Evolutionary conservation across 331 rosid species (phyloP).

Genomic region (Cydonia oblonga): DNA sequence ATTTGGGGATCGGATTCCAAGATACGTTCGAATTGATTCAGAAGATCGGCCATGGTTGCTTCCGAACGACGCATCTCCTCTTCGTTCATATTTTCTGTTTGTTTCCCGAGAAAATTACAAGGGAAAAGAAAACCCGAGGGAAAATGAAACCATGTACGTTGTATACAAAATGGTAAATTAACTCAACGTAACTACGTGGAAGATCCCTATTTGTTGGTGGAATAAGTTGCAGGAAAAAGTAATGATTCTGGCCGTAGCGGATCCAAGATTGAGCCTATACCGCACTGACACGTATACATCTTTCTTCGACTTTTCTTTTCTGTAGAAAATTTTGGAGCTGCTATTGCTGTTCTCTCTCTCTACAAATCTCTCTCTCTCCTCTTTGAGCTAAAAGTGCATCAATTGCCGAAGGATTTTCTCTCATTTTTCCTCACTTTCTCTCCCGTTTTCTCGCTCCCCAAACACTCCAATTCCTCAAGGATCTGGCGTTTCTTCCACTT

Average conservation of each 20-base stretch:
- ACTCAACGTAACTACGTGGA: neutral
- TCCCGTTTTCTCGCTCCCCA: slow-evolving; percentile 1
- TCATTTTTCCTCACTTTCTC: slow-evolving; percentile 11
- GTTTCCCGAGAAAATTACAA: neutral
- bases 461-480: slow-evolving; percentile 20
- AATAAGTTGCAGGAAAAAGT: neutral
- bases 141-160: neutral
- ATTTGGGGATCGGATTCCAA: slow-evolving; percentile 59
- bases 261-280: neutral
- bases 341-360: neutral
- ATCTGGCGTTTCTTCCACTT: slow-evolving; percentile 53
- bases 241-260: neutral
- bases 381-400: slow-evolving; percentile 19
- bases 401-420: slow-evolving; percentile 4
- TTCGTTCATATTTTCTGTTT: slow-evolving; percentile 2
- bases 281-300: slow-evolving; percentile 14
- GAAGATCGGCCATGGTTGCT: slow-evolving; percentile 24
- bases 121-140: neutral
- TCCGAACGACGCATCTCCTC: neutral
- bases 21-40: slow-evolving; percentile 47
- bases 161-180: neutral
- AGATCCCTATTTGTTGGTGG: neutral
- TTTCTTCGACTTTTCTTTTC: neutral
- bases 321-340: slow-evolving; percentile 10
- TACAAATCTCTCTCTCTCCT: slow-evolving; percentile 9